Base-by-base conservation (phyloP, 306 rosid species). In the Cucumis cinereus region DNA sequence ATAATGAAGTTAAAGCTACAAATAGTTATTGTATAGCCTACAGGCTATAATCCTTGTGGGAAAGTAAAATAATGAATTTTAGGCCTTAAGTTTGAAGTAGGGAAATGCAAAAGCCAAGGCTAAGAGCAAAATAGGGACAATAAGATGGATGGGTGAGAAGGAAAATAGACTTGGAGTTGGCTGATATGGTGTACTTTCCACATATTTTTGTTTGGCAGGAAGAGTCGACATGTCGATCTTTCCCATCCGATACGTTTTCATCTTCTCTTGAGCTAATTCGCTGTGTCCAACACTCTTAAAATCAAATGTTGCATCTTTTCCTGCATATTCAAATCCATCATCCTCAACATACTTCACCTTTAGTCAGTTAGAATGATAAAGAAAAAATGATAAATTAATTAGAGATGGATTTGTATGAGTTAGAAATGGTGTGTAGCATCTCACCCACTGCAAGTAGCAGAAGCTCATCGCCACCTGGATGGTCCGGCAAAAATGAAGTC, bases 401-500 rank as follows among this genome's bases (percentile, higher is more conserved):
- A 30, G 35, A 30, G 35, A 30, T 30, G 23, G 14, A 36, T 17
- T 41, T 24, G 6, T 35, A 66, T 35, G 3, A 16, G n/a, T 22
- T 55, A 0, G 14, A 15, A 3, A 10, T 23, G 60, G 10, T 26
- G 10, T n/a, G 28, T 30, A 30, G 17, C 50, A 23, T 52, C 82
- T 80, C 88, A 94, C 97, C 97, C 4, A 87, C 81, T 30, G 93
- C 82, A 53, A 85, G 73, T 45, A 90, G 76, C 84, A 91, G 81
- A 82, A 83, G 86, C 82, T 94, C 98, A 43, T 87, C 97, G 8
- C 98, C 98, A 57, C 97, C 97, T 4, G 96, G 98, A 76, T 94
- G 98, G 33, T 91, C 98, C 41, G 87, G 93, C 86, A 94, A 79
- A 81, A 86, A 94, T 30, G 88, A 54, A 61, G 98, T 91, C 74